phyloP scores from a whole-genome alignment of 2,329 filamentous ascomycete genomes.

The Colletotrichum cuscutae region DNA sequence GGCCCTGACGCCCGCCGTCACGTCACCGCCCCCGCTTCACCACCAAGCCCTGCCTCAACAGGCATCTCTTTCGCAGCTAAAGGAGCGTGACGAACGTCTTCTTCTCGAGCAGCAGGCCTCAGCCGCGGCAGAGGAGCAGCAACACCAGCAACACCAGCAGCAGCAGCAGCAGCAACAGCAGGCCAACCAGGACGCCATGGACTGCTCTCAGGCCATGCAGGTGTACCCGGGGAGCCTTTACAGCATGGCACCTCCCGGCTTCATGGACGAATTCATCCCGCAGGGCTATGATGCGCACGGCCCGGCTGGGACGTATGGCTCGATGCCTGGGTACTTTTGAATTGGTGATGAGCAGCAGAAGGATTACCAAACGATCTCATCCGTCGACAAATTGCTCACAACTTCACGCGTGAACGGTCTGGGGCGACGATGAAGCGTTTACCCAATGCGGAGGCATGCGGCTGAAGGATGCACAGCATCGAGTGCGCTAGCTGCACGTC shows the following conservation, averaged over 20 bases:
- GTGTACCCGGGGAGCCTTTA: constrained; percentile 10
- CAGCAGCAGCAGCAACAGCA: not conserved
- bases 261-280: constrained; percentile 20
- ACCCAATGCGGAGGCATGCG: not conserved
- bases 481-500: not conserved
- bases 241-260: constrained; percentile 6
- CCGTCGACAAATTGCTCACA: not conserved
- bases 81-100: constrained; percentile 3
- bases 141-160: not conserved
- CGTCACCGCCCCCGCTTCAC: not conserved
- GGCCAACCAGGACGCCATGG: not conserved
- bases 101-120: not conserved
- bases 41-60: constrained; percentile 6
- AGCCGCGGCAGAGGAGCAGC: not conserved
- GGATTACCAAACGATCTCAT: not conserved
- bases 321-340: constrained; percentile 16
- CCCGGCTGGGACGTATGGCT: not conserved
- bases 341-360: too few relatives aligned
- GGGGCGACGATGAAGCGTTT: not conserved
- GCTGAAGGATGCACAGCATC: not conserved
- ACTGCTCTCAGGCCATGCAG: constrained; percentile 20
- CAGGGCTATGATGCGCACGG: not conserved
- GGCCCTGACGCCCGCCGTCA: not conserved
- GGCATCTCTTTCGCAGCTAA: constrained; percentile 17
- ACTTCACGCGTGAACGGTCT: not conserved